These are phyloP conservation scores for Talaromyces liani DNA, from an alignment of 495 filamentous ascomycete species.

Conservation along the genomic window DNA sequence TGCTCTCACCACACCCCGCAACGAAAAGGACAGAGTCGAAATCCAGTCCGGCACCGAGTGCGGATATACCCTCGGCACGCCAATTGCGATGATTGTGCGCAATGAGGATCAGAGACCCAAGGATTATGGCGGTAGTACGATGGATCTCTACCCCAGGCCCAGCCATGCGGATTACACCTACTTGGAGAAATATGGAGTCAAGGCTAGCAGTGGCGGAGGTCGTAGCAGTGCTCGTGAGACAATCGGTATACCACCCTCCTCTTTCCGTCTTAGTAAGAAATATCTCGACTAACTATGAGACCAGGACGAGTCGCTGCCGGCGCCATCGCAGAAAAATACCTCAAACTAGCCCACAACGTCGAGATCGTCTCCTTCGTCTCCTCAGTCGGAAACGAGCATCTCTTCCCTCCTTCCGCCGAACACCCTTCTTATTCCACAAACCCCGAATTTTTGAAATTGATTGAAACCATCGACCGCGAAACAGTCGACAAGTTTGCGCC, in stretches of 20 bases:
- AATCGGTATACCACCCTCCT: too few species aligned
- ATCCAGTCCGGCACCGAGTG: constrained; percentile 95
- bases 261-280: too few species aligned
- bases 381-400: constrained; percentile 74
- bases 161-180: constrained; percentile 97
- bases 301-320: constrained; percentile 84
- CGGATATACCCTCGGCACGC: constrained; percentile 85
- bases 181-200: constrained; percentile 93
- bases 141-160: constrained; percentile 85
- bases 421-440: constrained; percentile 72
- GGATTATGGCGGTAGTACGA: constrained; percentile 87
- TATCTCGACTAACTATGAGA: constrained; percentile 10
- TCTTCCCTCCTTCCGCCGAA: constrained; percentile 72
- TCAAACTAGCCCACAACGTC: constrained; percentile 68
- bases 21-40: constrained; percentile 86
- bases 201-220: constrained; percentile 87
- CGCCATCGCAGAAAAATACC: constrained; percentile 90
- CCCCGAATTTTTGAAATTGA: constrained; percentile 70
- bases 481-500: constrained; percentile 79
- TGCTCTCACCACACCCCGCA: constrained; percentile 80
- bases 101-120: constrained; percentile 93
- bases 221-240: constrained; percentile 91
- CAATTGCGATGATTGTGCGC: constrained; percentile 78
- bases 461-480: constrained; percentile 66
- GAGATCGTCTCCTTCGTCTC: constrained; percentile 90